phyloP scores from a whole-genome alignment of 129 eudicot species.

The Artemisia annua region DNA sequence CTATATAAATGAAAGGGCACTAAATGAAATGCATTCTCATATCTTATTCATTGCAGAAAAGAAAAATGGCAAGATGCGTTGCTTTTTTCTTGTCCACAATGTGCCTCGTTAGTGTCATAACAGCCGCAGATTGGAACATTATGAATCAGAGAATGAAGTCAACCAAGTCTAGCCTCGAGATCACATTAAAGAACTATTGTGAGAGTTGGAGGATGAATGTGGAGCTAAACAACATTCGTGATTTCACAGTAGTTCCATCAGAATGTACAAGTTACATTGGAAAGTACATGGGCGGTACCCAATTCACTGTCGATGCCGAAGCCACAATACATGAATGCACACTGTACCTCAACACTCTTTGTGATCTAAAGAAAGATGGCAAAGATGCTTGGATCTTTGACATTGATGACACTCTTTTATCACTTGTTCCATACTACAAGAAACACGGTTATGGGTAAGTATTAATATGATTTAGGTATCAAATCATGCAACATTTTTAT shows the following conservation, averaged over 20 bases:
- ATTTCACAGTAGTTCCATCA: slow-evolving; percentile 52
- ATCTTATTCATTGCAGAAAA: neutral
- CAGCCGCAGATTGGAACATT: slow-evolving; percentile 63
- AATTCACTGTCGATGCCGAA: slow-evolving; percentile 56
- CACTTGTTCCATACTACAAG: slow-evolving; percentile 68
- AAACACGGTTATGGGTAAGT: slow-evolving; percentile 54
- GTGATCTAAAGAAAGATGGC: slow-evolving; percentile 55
- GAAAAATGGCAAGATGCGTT: slow-evolving; percentile 38
- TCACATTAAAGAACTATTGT: slow-evolving; percentile 56
- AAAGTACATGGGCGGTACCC: slow-evolving; percentile 53
- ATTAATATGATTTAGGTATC: neutral
- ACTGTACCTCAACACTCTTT: slow-evolving; percentile 49
- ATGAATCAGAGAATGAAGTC: slow-evolving; percentile 32
- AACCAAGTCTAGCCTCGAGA: slow-evolving; percentile 39
- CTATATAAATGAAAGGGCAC: slow-evolving; percentile 10
- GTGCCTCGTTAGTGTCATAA: slow-evolving; percentile 19
- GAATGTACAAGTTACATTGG: slow-evolving; percentile 62
- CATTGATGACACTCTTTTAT: slow-evolving; percentile 76
- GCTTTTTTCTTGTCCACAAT: slow-evolving; percentile 24
- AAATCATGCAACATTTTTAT: neutral
- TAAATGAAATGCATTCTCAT: neutral
- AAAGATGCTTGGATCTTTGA: slow-evolving; percentile 77
- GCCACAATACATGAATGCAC: slow-evolving; percentile 54
- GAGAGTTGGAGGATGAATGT: slow-evolving; percentile 81
- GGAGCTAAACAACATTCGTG: slow-evolving; percentile 59